Evolutionary conservation across 495 filamentous ascomycete genomes (phyloP), one percentile per base, ranked within the genome.

Genomic region (Xylaria scruposa): DNA sequence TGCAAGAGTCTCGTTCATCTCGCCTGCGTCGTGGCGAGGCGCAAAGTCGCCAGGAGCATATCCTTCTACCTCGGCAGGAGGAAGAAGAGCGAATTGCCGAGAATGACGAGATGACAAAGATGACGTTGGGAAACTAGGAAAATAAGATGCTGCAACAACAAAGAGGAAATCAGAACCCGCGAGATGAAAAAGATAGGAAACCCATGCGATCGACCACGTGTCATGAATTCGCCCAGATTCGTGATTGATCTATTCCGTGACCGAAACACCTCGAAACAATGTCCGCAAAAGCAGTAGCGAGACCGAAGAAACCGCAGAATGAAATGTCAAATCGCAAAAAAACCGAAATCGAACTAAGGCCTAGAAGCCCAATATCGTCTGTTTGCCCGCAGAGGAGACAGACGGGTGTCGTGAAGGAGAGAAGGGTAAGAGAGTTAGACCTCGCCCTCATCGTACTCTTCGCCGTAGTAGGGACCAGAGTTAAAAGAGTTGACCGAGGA

Each of bases 381-480:
- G 53, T 17, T 56, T 26, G 2, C 4, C 53, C 26, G 13, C 15
- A 33, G 54, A 15, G 29, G 54, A 3, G 59, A 24, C 38, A 10
- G 38, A 38, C 60, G 24, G 19, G 24, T 62, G 26, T 33, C 40
- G n/a, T 19, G 26, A 31, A 46, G 38, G 29, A 17, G 49, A 17
- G 38, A 4, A 54, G 31, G 19, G 9, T 6, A 24, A 7, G 33
- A 29, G 64, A 6, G 46, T 67, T 67, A 77, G 24, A 68, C 46
- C 58, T 76, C 76, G 24, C 72, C 76, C 13, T 78, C 76, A 2
- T 51, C 36, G 36, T 70, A 62, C 10, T 74, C 62, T 4, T n/a
- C 51, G 4, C 60, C 58, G 40, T 26, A 58, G 26, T 33, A 42
- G 12, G 9, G 0, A 24, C 36, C 54, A 65, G n/a, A 21, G 42